A percentile compares a stretch with the other conserved stretches of the same genome.
Conservation (phyloP, 805 yeast genomes). For the Candida michaelii region DNA sequence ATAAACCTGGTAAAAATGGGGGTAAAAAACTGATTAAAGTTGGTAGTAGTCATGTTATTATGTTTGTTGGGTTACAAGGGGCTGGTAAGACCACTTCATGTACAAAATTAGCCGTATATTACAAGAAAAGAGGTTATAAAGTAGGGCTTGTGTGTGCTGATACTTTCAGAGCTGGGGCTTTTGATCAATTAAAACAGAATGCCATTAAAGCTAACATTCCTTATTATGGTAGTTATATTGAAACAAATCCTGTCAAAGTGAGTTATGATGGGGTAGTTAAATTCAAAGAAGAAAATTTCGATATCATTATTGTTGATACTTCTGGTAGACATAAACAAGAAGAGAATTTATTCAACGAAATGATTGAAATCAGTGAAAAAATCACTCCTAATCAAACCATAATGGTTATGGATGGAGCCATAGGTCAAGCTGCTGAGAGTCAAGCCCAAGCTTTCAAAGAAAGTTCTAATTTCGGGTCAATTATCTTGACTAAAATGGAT, state of each 20-base stretch:
- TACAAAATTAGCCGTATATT: conserved; percentile 93
- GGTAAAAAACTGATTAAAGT: conserved; percentile 5
- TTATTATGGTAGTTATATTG: conserved; percentile 91
- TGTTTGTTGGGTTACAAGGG: conserved; percentile 99
- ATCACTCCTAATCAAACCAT: conserved; percentile 94
- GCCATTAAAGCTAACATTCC: conserved; percentile 95
- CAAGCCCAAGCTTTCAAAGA: conserved; percentile 95
- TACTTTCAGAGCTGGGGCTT: conserved; percentile 99
- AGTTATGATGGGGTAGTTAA: conserved; percentile 89
- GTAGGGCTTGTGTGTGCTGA: conserved; percentile 98
- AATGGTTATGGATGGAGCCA: conserved; percentile 96
- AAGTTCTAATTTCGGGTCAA: conserved; percentile 89
- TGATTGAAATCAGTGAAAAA: conserved; percentile 88
- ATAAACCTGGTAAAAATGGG: conserved; percentile 11
- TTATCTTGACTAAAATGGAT: conserved; percentile 93
- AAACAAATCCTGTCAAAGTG: conserved; percentile 91
- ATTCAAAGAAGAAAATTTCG: conserved; percentile 88
- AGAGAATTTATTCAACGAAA: conserved; percentile 84
- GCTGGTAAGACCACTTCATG: conserved; percentile 98
- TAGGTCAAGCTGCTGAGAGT: conserved; percentile 97
- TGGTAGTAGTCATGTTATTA: conserved; percentile 57
- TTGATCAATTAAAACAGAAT: conserved; percentile 96
- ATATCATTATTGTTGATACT: conserved; percentile 92
- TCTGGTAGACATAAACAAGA: conserved; percentile 98
- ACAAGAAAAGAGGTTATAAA: conserved; percentile 89